Conservation (phyloP, 352 stramenopile species). For the Phytophthora pini region DNA sequence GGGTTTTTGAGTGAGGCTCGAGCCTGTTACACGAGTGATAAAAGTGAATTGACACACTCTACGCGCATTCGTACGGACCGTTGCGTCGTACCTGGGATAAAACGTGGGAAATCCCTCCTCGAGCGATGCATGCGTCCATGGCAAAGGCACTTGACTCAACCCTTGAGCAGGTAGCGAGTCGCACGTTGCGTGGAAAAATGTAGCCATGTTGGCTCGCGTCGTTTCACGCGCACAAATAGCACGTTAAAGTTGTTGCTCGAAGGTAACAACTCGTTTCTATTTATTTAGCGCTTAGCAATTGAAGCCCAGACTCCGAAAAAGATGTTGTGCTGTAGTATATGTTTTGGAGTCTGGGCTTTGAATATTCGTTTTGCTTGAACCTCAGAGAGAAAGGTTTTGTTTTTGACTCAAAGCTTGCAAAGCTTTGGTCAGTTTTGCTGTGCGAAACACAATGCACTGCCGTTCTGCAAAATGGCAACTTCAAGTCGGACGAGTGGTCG, state of each 20-base stretch:
- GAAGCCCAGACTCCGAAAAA: too few relatives aligned
- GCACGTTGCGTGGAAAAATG: conserved; percentile 4
- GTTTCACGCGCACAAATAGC: conserved; percentile 39
- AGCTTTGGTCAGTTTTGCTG: not conserved
- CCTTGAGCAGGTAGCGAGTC: not conserved
- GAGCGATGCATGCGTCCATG: conserved; percentile 82
- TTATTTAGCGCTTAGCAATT: too few relatives aligned
- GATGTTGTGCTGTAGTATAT: too few relatives aligned
- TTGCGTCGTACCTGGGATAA: conserved; percentile 58
- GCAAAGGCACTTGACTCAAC: too few relatives aligned
- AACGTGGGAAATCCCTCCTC: conserved; percentile 80
- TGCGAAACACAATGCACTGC: not conserved
- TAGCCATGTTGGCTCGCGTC: conserved; percentile 32
- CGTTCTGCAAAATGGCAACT: not conserved
- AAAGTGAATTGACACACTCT: not conserved
- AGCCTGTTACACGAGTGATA: conserved; percentile 37
- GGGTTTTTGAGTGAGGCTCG: conserved; percentile 84
- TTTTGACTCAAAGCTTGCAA: not conserved
- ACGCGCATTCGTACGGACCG: too few relatives aligned
- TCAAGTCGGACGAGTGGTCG: conserved; percentile 1
- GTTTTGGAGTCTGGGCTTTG: too few relatives aligned
- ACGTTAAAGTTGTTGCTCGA: conserved; percentile 9
- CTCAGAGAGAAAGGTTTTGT: too few relatives aligned
- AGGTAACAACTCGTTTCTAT: not conserved
- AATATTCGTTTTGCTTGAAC: too few relatives aligned